Conservation (phyloP, 1,139 yeast genomes). For the Suhomyces chickasaworum region DNA sequence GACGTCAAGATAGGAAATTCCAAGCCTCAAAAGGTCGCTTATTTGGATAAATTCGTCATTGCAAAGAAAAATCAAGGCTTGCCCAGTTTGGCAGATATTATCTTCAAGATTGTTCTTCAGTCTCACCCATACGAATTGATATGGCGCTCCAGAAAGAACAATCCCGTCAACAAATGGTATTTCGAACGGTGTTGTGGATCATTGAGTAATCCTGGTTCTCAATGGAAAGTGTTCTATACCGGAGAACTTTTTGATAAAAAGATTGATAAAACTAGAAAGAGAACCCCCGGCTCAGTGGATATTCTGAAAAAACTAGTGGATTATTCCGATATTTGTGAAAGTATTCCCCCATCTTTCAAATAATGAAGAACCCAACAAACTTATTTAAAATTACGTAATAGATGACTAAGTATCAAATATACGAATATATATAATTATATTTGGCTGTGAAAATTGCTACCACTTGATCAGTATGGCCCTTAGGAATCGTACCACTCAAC, state of each 20-base stretch:
- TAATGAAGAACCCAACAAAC: too few species aligned
- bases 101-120: constrained; percentile 76
- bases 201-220: constrained; percentile 50
- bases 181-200: constrained; percentile 88
- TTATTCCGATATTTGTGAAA: constrained; percentile 36
- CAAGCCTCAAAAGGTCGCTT: constrained; percentile 47
- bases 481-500: neutral
- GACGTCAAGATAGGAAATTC: constrained; percentile 17
- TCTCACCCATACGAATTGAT: constrained; percentile 73
- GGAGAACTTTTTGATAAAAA: constrained; percentile 51
- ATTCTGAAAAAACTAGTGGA: constrained; percentile 31
- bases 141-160: constrained; percentile 84
- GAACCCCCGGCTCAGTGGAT: constrained; percentile 25
- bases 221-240: constrained; percentile 72
- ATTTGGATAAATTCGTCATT: constrained; percentile 92
- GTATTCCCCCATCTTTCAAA: constrained; percentile 41
- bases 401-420: neutral
- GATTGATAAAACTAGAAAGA: constrained; percentile 28
- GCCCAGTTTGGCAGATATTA: constrained; percentile 89
- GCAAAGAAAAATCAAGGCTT: constrained; percentile 82
- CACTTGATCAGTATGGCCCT: neutral
- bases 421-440: neutral
- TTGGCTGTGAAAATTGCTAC: constrained; percentile 1
- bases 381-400: neutral
- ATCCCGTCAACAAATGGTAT: constrained; percentile 97